Evolutionary conservation across 2,329 filamentous ascomycete genomes (phyloP), one percentile per base, ranked within the genome.

Genomic region (Penicillium paneum): DNA sequence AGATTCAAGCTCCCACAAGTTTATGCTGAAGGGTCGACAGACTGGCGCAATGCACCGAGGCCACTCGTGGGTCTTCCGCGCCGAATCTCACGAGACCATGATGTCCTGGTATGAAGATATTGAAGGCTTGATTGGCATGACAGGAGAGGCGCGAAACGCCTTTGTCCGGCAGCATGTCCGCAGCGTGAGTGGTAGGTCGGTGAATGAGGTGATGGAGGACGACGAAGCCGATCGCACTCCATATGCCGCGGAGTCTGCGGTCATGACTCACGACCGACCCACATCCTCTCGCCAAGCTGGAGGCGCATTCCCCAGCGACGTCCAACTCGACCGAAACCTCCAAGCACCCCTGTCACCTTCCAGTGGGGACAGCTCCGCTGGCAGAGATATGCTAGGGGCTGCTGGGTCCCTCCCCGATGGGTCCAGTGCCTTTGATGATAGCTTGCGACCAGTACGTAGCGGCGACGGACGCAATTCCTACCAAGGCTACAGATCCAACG

Each of bases 81-180:
- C 84, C 21, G 84, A 87, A 67, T 82, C 82, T 2, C 80, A 96
- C 72, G 93, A 97, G 64, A 97, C 92, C 13, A 97, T 97, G 93
- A 86, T 96, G 79, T 91, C 91, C 42, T 99, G 94, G 86, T 97
- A 91, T 71, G 88, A 94, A 50, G 93, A 96, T 67, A 93, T 99
- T 71, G 91, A 93, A 72, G 85, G 83, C 39, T 79, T 99, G 58
- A 97, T 90, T 5, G 91, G 96, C 71, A 92, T 89, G 74, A 89
- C 88, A 24, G 89, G 91, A 28, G 90, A 95, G 71, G 92, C 96
- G 68, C 88, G 92, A 38, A 90, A 85, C 71, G 90, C 89, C 28
- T 97, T 94, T 70, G 90, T 97, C 38, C 86, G 90, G 40, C 85
- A 85, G 57, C 91, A 96, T 69, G 85, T 88, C 35, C 83, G 91